phyloP scores from a whole-genome alignment of 1,139 yeast genomes.

The Insectozyma bohioensis region DNA sequence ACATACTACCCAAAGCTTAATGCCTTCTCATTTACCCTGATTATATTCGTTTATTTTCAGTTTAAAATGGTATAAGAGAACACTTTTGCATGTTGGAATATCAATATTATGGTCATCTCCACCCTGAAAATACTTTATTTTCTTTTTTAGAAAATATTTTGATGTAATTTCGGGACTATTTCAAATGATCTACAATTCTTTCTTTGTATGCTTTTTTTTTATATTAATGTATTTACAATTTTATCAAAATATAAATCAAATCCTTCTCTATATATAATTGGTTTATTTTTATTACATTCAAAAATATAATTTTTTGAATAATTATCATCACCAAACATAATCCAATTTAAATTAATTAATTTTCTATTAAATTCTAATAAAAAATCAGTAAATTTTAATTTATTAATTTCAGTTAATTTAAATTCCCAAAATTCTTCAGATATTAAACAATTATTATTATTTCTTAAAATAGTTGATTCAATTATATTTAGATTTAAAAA shows the following conservation, averaged over 20 bases:
- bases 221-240: conserved; percentile 11
- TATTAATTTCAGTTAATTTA: conserved; percentile 8
- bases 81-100: conserved; percentile 48
- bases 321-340: conserved; percentile 11
- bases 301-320: conserved; percentile 11
- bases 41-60: conserved; percentile 54
- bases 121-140: conserved; percentile 37
- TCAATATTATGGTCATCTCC: conserved; percentile 43
- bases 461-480: conserved; percentile 10
- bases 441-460: conserved; percentile 9
- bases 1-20: conserved; percentile 44
- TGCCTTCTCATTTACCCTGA: conserved; percentile 55
- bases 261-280: conserved; percentile 13
- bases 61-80: conserved; percentile 50
- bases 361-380: conserved; percentile 13
- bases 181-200: conserved; percentile 35
- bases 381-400: conserved; percentile 12
- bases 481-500: conserved; percentile 10
- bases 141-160: conserved; percentile 12
- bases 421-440: conserved; percentile 13
- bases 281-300: conserved; percentile 9
- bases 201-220: conserved; percentile 1
- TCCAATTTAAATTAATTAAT: conserved; percentile 11
- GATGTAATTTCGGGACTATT: conserved; percentile 41
- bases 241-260: conserved; percentile 12